Conservation (phyloP, 441 rosid species). For the Populus hybrid region DNA sequence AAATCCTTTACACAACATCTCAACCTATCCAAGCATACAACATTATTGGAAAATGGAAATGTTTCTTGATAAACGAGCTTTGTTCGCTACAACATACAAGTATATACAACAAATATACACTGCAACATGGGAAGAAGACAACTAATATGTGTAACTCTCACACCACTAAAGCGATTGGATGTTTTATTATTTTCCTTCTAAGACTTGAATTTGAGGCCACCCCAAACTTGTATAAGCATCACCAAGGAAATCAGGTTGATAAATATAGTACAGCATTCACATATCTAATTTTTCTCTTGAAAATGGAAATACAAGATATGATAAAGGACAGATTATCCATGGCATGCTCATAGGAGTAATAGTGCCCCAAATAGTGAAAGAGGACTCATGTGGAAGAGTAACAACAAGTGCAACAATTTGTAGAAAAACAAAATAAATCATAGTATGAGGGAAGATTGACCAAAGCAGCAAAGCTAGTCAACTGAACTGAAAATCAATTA, state of each 20-base stretch:
- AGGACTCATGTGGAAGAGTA: neutral
- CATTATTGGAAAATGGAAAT: conserved; percentile 6
- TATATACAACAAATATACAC: neutral
- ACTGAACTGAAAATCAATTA: neutral
- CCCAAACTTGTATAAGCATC: neutral
- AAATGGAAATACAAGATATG: neutral
- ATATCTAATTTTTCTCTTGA: neutral
- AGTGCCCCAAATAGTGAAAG: neutral
- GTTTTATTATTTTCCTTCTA: neutral
- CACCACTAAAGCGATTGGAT: neutral
- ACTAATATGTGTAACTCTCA: neutral
- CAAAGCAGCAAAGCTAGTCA: neutral
- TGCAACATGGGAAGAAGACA: neutral
- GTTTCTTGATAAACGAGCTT: neutral
- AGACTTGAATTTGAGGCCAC: neutral
- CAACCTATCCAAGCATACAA: conserved; percentile 49
- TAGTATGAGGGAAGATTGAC: neutral
- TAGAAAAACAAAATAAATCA: neutral
- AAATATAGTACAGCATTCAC: neutral
- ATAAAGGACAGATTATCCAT: neutral
- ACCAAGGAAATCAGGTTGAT: neutral
- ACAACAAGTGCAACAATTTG: neutral
- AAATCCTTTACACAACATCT: conserved; percentile 65
- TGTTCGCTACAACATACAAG: neutral
- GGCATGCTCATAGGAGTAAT: neutral